phyloP scores from a whole-genome alignment of 2,329 filamentous ascomycete species.

The Eutypa lata region DNA sequence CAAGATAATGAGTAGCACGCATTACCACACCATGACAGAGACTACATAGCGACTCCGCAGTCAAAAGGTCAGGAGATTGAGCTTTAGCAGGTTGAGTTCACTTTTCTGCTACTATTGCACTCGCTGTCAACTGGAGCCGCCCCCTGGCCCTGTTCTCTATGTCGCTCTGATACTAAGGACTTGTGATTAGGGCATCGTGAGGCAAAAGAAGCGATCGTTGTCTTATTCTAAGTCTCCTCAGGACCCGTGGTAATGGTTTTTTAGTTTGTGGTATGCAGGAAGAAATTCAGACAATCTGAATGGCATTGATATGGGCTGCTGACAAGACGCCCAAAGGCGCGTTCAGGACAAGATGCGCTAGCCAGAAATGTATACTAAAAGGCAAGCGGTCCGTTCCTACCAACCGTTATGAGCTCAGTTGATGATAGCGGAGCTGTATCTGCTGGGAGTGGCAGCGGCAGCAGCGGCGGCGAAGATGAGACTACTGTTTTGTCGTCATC shows the following conservation, averaged over 20 bases:
- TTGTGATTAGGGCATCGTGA: no score
- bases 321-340: background rate
- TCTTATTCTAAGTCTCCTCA: background rate
- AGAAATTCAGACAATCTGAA: background rate
- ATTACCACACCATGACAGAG: no score
- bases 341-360: background rate
- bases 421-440: background rate
- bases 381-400: background rate
- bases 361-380: background rate
- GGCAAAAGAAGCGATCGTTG: no score
- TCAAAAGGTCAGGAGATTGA: no score
- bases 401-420: background rate
- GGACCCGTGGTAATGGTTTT: background rate
- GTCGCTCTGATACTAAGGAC: no score
- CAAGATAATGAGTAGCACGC: no score
- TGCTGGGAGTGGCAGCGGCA: background rate
- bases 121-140: no score
- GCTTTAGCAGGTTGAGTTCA: no score
- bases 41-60: no score
- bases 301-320: background rate
- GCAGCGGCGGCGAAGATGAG: background rate
- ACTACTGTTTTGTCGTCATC: background rate
- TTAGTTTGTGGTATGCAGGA: background rate
- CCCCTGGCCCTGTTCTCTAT: no score
- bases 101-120: no score